Conservation (phyloP, 2,329 filamentous ascomycete genomes). For the Fusarium pilosicola region DNA sequence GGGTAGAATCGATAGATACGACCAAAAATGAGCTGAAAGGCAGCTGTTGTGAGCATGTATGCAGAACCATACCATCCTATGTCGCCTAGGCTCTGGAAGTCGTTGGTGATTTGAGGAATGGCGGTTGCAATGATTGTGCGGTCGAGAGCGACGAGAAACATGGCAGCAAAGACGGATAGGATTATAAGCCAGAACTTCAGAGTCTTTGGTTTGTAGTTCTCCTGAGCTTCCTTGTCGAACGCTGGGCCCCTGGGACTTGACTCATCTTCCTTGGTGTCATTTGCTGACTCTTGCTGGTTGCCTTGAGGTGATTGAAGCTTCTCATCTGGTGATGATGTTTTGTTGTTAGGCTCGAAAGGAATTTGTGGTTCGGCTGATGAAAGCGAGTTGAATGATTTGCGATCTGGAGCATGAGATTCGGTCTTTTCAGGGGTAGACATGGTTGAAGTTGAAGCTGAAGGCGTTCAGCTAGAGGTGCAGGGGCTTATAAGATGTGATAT, state of each 20-base stretch:
- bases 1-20: constrained; percentile 65
- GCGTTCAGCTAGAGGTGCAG: not conserved
- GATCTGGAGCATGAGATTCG: constrained; percentile 3
- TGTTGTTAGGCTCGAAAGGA: not conserved
- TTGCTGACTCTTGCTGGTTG: not conserved
- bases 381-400: constrained; percentile 32
- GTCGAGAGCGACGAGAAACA: constrained; percentile 68
- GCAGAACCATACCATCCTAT: constrained; percentile 73
- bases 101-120: constrained; percentile 64
- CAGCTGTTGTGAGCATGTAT: constrained; percentile 68
- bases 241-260: constrained; percentile 19
- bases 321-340: not conserved
- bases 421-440: constrained; percentile 21
- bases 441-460: not conserved
- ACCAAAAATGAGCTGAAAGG: constrained; percentile 63
- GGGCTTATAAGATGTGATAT: not conserved
- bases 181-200: constrained; percentile 66
- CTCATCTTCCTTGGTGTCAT: constrained; percentile 32
- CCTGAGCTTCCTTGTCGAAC: constrained; percentile 46
- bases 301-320: not conserved
- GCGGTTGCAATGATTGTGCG: constrained; percentile 67
- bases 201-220: constrained; percentile 62
- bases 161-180: constrained; percentile 62
- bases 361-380: constrained; percentile 31
- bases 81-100: constrained; percentile 67